Evolutionary conservation across 139 green algal genomes (phyloP).

Genomic region (Coccomyxa sp.): DNA sequence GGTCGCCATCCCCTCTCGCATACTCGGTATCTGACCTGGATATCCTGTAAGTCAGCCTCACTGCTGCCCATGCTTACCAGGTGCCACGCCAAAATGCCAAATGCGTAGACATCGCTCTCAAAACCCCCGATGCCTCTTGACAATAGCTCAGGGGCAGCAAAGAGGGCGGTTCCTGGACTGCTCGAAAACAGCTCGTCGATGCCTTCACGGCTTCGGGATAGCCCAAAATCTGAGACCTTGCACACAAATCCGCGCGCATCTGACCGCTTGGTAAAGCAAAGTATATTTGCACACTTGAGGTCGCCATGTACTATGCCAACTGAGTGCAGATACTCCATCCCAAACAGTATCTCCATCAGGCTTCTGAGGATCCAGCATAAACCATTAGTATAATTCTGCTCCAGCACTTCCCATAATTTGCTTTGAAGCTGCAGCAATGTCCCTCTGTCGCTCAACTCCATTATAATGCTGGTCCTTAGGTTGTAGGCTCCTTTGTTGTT

Average conservation of each 20-base stretch:
- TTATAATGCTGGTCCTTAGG: background rate
- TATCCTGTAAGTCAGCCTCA: background rate
- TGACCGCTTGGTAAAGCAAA: conserved; percentile 49
- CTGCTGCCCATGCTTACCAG: background rate
- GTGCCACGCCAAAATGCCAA: background rate
- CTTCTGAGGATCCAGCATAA: background rate
- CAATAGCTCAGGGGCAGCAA: background rate
- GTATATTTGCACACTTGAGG: conserved; percentile 69
- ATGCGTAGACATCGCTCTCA: background rate
- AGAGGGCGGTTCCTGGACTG: background rate
- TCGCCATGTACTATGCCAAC: conserved; percentile 75
- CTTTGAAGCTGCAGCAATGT: background rate
- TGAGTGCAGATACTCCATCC: conserved; percentile 62
- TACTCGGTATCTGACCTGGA: background rate
- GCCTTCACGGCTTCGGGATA: background rate
- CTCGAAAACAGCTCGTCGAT: background rate
- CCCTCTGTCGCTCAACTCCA: background rate
- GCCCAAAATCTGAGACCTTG: conserved; percentile 39
- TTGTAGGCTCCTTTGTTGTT: too few species aligned
- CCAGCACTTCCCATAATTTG: too few species aligned
- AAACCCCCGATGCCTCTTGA: background rate
- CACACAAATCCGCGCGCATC: conserved; percentile 59
- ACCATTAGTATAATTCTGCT: background rate
- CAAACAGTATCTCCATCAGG: conserved; percentile 22
- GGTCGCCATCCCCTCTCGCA: background rate